Percentiles rank a stretch among this genome's conserved stretches.
Conservation (phyloP, 345 rosid species). For the Euphorbia pulcherrima region DNA sequence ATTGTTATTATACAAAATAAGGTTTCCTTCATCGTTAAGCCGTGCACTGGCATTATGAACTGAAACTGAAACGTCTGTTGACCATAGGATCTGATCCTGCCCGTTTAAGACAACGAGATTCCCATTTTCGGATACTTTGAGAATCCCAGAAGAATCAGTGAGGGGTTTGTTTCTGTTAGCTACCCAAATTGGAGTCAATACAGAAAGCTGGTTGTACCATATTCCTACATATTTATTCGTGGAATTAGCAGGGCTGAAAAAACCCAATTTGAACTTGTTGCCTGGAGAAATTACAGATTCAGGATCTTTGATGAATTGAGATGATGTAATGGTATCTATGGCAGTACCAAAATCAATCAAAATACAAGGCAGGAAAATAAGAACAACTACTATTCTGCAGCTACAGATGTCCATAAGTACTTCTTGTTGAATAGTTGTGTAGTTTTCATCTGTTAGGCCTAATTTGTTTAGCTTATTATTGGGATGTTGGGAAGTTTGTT, state of each 20-base stretch:
- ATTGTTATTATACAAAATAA: conserved; percentile 31
- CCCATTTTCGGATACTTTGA: conserved; percentile 44
- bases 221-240: conserved; percentile 8
- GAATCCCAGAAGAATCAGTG: conserved; percentile 30
- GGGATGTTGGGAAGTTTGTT: no score
- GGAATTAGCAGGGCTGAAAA: conserved; percentile 16
- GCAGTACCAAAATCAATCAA: neutral
- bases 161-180: conserved; percentile 17
- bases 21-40: conserved; percentile 50
- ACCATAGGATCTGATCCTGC: conserved; percentile 40
- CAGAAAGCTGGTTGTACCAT: conserved; percentile 6
- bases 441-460: neutral
- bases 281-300: neutral
- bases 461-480: no score
- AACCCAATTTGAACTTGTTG: neutral
- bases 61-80: conserved; percentile 34
- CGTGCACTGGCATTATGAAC: conserved; percentile 24
- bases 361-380: neutral
- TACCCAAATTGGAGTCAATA: conserved; percentile 1
- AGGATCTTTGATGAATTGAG: conserved; percentile 5
- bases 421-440: neutral
- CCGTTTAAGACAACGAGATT: conserved; percentile 40
- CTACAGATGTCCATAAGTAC: neutral
- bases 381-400: neutral
- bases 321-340: neutral